Conservation (phyloP, 257 asterid species). For the Verbascum thapsus region DNA sequence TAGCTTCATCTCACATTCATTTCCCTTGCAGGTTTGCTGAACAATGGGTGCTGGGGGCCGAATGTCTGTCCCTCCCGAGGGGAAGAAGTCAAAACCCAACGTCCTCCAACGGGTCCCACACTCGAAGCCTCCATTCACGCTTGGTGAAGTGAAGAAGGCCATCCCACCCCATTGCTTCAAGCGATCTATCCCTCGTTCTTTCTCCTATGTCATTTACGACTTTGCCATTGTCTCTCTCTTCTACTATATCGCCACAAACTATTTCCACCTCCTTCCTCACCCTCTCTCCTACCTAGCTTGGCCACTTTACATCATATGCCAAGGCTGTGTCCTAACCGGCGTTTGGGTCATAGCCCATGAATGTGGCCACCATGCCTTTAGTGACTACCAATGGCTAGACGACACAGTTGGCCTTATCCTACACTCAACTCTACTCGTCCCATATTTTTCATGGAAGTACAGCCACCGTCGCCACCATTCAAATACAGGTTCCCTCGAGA, state of each 20-base stretch:
- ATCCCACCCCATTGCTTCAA: constrained; percentile 88
- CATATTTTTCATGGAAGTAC: constrained; percentile 52
- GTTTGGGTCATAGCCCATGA: constrained; percentile 48
- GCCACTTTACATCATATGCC: constrained; percentile 68
- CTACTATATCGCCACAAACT: constrained; percentile 65
- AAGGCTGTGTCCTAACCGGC: constrained; percentile 74
- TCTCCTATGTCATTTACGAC: constrained; percentile 68
- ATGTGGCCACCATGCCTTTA: constrained; percentile 67
- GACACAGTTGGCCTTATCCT: constrained; percentile 51
- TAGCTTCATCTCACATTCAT: neutral
- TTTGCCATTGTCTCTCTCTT: constrained; percentile 54
- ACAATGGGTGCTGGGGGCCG: constrained; percentile 91
- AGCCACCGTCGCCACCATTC: constrained; percentile 65
- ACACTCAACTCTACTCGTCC: constrained; percentile 48
- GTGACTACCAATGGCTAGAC: constrained; percentile 66
- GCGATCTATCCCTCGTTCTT: constrained; percentile 77
- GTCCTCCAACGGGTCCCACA: constrained; percentile 58
- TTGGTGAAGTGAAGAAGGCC: constrained; percentile 76
- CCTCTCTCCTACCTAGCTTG: constrained; percentile 62
- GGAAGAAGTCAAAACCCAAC: constrained; percentile 45
- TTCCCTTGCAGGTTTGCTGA: constrained; percentile 45
- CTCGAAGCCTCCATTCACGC: constrained; percentile 72
- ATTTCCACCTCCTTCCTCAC: constrained; percentile 57
- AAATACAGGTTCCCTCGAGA: constrained; percentile 77
- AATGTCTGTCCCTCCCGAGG: constrained; percentile 58